Base-by-base conservation (phyloP, 495 filamentous ascomycete species). In the Niebla homalea region DNA sequence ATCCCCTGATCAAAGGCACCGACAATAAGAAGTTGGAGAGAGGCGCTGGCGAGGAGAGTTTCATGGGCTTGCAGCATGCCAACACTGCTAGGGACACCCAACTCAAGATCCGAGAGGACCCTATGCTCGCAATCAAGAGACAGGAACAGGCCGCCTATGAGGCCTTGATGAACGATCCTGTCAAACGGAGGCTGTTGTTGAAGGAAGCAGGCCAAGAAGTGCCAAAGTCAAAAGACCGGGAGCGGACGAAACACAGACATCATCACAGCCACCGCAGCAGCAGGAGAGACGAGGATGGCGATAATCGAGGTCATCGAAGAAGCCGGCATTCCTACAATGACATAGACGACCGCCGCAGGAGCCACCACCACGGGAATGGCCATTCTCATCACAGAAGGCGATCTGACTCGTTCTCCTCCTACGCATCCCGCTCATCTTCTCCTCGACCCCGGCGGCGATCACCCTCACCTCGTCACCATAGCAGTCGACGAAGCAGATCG, bases 131-230 rank as follows among this genome's bases (percentile, higher is more conserved):
- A 43, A 93, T 98, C 60, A 94, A 90, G 74, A 85, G 78, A 65
- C 79, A 87, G 63, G 88, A 96, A 60, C 89, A 96, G 66, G 85
- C 84, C 50, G 86, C 87, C 5, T 89, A 89, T 59, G 87, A 96
- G 64, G 79, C 80, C 0, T 79, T 84, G 72, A 86, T 94, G 73
- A 93, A 87, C 51, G 87, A 94, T 59, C 79, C 84, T 3, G 72
- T 82, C 39, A 80, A 79, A 61, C 73, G 83, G 57, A 70, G 80
- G 57, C 79, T 84, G 60, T 65, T 89, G 22, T 70, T 87, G 41
- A 77, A 78, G 41, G 73, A 75, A 21, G 75, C 78, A 57, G 79
- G 69, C 55, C 46, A 58, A 51, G 58, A 70, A 43, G 55, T 53
- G 39, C 45, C 45, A 1, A 48, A 54, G 49, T 48, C 57, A 50